Evolutionary conservation across 306 rosid species (phyloP).

Genomic region (Coriaria nepalensis): DNA sequence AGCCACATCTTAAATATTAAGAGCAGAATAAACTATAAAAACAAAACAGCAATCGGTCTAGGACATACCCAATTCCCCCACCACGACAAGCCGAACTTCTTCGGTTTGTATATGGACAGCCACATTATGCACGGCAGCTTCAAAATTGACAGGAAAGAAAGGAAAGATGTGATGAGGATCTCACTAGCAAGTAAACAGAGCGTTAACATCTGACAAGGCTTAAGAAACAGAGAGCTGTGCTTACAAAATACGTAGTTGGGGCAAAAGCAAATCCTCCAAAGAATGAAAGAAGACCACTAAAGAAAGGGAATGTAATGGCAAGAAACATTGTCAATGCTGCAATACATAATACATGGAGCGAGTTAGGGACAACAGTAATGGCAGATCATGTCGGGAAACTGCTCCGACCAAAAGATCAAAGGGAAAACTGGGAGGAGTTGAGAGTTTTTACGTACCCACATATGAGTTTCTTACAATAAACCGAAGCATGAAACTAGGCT

Average conservation of each 20-base stretch:
- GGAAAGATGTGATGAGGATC: background rate
- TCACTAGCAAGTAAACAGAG: background rate
- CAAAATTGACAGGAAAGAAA: slow-evolving; percentile 1
- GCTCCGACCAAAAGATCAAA: background rate
- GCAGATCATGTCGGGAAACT: too few relatives aligned
- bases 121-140: slow-evolving; percentile 74
- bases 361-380: background rate
- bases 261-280: slow-evolving; percentile 77
- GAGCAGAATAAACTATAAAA: too few relatives aligned
- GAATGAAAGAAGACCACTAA: slow-evolving; percentile 48
- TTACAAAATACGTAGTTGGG: slow-evolving; percentile 62
- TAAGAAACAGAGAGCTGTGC: background rate
- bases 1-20: too few relatives aligned
- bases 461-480: slow-evolving; percentile 35
- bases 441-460: slow-evolving; percentile 36
- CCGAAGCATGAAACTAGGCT: slow-evolving; percentile 32
- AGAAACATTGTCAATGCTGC: slow-evolving; percentile 62
- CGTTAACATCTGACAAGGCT: background rate
- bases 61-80: slow-evolving; percentile 61
- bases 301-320: slow-evolving; percentile 63
- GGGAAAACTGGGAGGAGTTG: background rate
- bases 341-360: too few relatives aligned
- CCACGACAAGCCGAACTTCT: slow-evolving; percentile 47
- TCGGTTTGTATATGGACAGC: slow-evolving; percentile 51
- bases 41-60: too few relatives aligned